Base-by-base conservation (phyloP, 2,329 filamentous ascomycete genomes). In the Aaosphaeria arxii region DNA sequence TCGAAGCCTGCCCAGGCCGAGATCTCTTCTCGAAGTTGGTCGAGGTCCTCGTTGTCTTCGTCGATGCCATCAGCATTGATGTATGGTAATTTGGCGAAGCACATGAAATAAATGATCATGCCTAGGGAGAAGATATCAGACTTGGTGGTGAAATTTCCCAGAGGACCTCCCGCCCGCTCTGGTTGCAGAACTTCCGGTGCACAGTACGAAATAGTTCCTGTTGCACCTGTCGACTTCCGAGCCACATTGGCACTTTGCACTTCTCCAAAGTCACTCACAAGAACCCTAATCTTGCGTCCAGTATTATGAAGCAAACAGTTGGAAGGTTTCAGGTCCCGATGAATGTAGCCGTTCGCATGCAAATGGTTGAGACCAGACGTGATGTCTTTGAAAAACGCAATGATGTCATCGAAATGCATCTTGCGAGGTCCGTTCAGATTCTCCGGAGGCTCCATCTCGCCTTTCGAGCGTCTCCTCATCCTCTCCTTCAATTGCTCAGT, bases 41-140 rank as follows among this genome's bases (percentile, higher is more conserved):
- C 91, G 5, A 96, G 78, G 56, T 97, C 91, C 66, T 99, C 94
- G 47, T 90, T 85, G 63, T 97, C 92, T 68, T 97, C 92, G 50
- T 96, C 84, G 24, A 95, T 78, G 4, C 86, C 80, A 64, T 97
- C 92, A 45, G 91, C 89, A 58, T 87, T 88, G 28, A 74, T 78
- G 64, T 97, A 99, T 0, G 94, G 94, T 7, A 99, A 78, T 42
- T 86, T 81, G 1, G 87, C 89, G 66, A 99, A 99, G 67, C 94
- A 99, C 79, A 99, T 87, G 64, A 99, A 99, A 69, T 97, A 95
- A 4, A 99, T 79, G 47, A 97, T 97, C 92, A 99, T 96, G 43
- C 94, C 94, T 0, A 99, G 76, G 1, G 91, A 96, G 70, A 99
- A 99, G n/a, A 99, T 88, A 63, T 99, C 94, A 0, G 91, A 96